These are phyloP conservation scores for Solanum stenotomum DNA, from an alignment of 257 asterid genomes.

Conservation along the genomic window DNA sequence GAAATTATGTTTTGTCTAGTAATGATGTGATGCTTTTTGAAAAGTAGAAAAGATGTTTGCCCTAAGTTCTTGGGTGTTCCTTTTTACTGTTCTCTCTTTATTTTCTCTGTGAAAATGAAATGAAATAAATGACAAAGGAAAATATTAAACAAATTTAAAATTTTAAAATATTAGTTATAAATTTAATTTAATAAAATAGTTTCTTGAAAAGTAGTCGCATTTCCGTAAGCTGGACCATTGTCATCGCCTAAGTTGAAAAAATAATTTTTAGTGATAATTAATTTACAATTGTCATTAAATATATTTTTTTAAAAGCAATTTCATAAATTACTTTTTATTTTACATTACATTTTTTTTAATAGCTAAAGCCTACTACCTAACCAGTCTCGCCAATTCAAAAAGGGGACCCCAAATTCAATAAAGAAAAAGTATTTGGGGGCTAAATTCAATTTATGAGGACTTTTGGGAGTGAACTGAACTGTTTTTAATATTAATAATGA, in stretches of 20 bases:
- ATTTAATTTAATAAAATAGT: too few relatives aligned
- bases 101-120: background rate
- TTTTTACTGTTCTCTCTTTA: background rate
- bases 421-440: background rate
- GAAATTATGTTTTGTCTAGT: background rate
- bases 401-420: background rate
- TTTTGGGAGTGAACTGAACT: background rate
- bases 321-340: background rate
- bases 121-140: background rate
- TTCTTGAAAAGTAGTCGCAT: too few relatives aligned
- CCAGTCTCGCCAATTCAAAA: background rate
- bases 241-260: too few relatives aligned
- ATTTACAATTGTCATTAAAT: too few relatives aligned
- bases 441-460: background rate
- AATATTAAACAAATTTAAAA: too few relatives aligned
- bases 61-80: background rate
- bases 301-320: too few relatives aligned
- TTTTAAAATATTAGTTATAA: too few relatives aligned
- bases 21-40: background rate
- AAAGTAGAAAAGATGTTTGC: background rate
- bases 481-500: background rate
- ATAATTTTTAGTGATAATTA: too few relatives aligned
- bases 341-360: background rate
- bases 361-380: background rate
- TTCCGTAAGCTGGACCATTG: too few relatives aligned